A percentile compares a stretch with the other conserved stretches of the same genome.
phyloP scores from a whole-genome alignment of 78 protist species.

The Bodo saltans region DNA sequence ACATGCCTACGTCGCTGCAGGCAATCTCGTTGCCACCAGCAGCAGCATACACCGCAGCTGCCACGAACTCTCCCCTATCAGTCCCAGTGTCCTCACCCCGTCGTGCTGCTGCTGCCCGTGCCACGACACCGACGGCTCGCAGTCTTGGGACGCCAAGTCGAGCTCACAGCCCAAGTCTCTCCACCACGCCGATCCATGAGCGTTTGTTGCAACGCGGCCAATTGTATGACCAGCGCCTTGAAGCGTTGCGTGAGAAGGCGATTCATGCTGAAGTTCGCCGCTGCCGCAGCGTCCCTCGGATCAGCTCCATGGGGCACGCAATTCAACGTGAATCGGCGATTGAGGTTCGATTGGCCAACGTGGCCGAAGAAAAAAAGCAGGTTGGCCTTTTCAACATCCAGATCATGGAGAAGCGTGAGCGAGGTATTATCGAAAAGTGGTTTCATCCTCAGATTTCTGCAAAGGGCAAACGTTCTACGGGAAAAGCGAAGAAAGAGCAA shows the following conservation, averaged over 20 bases:
- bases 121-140: too few species aligned
- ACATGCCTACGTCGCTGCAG: too few species aligned
- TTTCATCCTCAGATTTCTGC: not conserved
- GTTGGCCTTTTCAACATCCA: not conserved
- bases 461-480: not conserved
- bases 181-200: not conserved
- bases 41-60: too few species aligned
- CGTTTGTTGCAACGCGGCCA: not conserved
- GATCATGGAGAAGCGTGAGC: not conserved
- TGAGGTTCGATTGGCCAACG: not conserved
- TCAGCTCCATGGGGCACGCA: not conserved
- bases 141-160: too few species aligned
- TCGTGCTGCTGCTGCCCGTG: too few species aligned
- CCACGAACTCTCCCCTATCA: too few species aligned
- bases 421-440: not conserved
- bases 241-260: not conserved
- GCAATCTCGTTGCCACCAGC: too few species aligned
- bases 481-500: not conserved
- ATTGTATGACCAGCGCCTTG: not conserved
- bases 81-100: too few species aligned
- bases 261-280: not conserved
- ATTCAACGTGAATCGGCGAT: not conserved
- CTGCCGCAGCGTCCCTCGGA: not conserved
- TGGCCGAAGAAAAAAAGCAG: not conserved
- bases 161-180: too few species aligned